These are phyloP conservation scores for Trichoderma afroharzianum DNA, from an alignment of 2,329 filamentous ascomycete species.

Conservation along the genomic window DNA sequence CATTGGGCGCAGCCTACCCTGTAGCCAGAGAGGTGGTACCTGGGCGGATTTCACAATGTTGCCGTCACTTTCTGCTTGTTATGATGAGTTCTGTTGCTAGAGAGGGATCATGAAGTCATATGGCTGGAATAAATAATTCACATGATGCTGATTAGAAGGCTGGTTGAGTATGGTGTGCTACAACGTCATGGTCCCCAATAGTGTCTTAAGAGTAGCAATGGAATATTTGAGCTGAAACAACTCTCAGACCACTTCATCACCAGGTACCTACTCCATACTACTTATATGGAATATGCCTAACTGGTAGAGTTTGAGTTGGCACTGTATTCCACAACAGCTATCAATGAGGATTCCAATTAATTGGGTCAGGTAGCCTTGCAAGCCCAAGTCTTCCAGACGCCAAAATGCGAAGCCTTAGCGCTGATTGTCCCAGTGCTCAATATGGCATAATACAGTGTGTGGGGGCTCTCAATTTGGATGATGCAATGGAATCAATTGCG, in stretches of 20 bases:
- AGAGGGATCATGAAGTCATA: neutral
- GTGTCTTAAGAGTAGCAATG: neutral
- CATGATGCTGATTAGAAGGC: neutral
- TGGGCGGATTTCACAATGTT: neutral
- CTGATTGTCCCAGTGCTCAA: neutral
- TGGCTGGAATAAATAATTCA: neutral
- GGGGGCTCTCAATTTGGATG: conserved; percentile 11
- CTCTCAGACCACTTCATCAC: neutral
- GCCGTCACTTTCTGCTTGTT: neutral
- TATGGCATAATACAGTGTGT: conserved; percentile 4
- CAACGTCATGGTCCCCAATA: neutral
- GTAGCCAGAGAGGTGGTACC: neutral
- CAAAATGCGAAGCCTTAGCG: neutral
- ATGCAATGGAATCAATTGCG: conserved; percentile 22
- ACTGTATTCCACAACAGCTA: neutral
- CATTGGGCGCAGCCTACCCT: neutral
- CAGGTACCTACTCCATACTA: neutral
- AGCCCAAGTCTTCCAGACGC: neutral
- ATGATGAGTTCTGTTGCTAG: neutral
- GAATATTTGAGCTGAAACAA: neutral
- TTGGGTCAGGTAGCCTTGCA: neutral
- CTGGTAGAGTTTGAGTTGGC: neutral
- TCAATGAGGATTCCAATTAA: neutral
- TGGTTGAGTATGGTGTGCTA: neutral
- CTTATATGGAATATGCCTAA: neutral